Evolutionary conservation across 2,329 filamentous ascomycete species (phyloP).

Genomic region (Drechmeria coniospora): DNA sequence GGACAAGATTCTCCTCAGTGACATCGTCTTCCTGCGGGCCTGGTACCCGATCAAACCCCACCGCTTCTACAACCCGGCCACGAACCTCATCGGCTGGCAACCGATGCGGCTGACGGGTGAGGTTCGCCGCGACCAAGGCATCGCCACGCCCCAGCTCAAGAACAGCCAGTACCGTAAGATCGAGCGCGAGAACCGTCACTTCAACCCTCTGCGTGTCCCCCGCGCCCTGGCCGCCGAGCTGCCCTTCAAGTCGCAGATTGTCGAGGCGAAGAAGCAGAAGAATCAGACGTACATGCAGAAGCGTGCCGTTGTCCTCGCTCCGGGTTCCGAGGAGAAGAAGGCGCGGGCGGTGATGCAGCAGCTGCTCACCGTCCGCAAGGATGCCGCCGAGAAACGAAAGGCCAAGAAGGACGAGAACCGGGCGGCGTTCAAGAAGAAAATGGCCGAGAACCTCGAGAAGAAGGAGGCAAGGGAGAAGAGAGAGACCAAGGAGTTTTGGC

Average conservation of each 20-base stretch:
- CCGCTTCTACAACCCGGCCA: slow-evolving; percentile 92
- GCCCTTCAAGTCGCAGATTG: slow-evolving; percentile 85
- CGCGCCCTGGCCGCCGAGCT: slow-evolving; percentile 66
- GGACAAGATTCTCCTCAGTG: slow-evolving; percentile 92
- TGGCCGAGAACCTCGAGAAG: slow-evolving; percentile 72
- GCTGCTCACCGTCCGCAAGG: slow-evolving; percentile 76
- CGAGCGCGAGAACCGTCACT: slow-evolving; percentile 53
- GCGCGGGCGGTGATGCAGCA: slow-evolving; percentile 84
- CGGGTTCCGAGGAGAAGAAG: slow-evolving; percentile 74
- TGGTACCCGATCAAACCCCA: slow-evolving; percentile 96
- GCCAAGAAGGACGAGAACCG: slow-evolving; percentile 81
- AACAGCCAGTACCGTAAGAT: slow-evolving; percentile 72
- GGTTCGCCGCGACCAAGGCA: slow-evolving; percentile 60
- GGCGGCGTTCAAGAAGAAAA: slow-evolving; percentile 65
- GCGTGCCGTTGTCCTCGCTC: slow-evolving; percentile 71
- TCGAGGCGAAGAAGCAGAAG: slow-evolving; percentile 63
- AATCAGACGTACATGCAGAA: slow-evolving; percentile 86
- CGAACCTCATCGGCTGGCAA: slow-evolving; percentile 84
- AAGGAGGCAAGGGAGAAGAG: slow-evolving; percentile 74
- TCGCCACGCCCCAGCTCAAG: slow-evolving; percentile 64
- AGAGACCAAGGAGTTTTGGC: slow-evolving; percentile 88
- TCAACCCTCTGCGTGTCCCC: slow-evolving; percentile 67
- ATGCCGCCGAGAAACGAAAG: slow-evolving; percentile 70
- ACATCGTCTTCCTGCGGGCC: slow-evolving; percentile 88
- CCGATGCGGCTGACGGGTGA: slow-evolving; percentile 90